These are phyloP conservation scores for Amanita fuliginea DNA, from an alignment of 768 basidiomycete genomes.

Conservation along the genomic window DNA sequence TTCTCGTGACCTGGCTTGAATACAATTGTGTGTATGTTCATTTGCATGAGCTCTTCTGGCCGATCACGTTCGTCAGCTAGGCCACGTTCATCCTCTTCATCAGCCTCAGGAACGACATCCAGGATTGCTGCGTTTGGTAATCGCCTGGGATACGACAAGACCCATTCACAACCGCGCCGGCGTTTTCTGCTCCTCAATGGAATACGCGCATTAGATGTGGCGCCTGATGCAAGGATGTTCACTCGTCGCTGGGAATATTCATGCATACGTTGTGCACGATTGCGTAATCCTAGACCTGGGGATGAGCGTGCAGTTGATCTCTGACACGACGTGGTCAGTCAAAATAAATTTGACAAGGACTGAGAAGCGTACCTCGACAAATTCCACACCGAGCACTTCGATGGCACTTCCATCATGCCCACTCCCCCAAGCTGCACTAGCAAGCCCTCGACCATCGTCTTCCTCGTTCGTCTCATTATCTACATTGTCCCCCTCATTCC, in stretches of 20 bases:
- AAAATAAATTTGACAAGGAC: not conserved
- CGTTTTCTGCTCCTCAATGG: slow-evolving; percentile 29
- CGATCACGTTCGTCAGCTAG: not conserved
- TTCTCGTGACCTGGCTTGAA: slow-evolving; percentile 31
- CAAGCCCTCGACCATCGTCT: slow-evolving; percentile 49
- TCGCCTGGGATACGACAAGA: slow-evolving; percentile 17
- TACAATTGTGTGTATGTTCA: slow-evolving; percentile 35
- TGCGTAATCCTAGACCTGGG: slow-evolving; percentile 45
- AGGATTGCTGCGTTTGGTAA: slow-evolving; percentile 29
- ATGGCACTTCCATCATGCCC: slow-evolving; percentile 71
- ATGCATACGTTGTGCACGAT: slow-evolving; percentile 52
- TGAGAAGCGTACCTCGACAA: slow-evolving; percentile 42
- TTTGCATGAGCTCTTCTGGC: slow-evolving; percentile 26
- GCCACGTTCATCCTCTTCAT: slow-evolving; percentile 16
- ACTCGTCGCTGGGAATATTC: slow-evolving; percentile 57
- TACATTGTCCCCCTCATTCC: slow-evolving; percentile 14
- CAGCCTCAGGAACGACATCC: slow-evolving; percentile 26
- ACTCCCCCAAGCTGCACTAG: slow-evolving; percentile 70
- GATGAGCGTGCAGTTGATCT: slow-evolving; percentile 37
- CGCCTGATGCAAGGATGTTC: slow-evolving; percentile 28
- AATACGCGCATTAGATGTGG: slow-evolving; percentile 11
- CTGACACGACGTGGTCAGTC: slow-evolving; percentile 19
- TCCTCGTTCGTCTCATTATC: slow-evolving; percentile 21
- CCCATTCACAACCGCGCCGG: slow-evolving; percentile 25
- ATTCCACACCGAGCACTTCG: slow-evolving; percentile 55